Evolutionary conservation across 2,329 filamentous ascomycete species (phyloP), one percentile per base, ranked within the genome.

Genomic region (Hymenoscyphus fraxineus): DNA sequence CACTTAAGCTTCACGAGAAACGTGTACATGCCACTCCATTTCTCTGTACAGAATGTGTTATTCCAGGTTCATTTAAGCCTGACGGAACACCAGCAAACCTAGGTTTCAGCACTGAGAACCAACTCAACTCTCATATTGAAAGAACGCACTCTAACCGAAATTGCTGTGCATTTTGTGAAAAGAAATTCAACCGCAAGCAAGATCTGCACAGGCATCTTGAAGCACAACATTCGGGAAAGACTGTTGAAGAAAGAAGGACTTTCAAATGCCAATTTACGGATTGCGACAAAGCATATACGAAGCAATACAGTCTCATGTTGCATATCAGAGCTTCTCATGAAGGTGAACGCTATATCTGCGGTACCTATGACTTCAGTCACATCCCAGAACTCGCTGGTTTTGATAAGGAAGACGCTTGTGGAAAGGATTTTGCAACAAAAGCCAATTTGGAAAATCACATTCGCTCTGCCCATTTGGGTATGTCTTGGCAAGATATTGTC

Each of bases 361-460:
- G 91, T 16, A 78, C 88, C 58, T 83, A 87, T 12, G 85, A 89
- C 69, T 78, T 93, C 1, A 80, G 78, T 9, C 75, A 78, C 5
- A 82, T 80, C n/a, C 80, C 80, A 7, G 86, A 85, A 56, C 78
- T 95, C 1, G 77, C 79, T 10, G 80, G 77, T 6, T 96, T 92
- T 89, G 80, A 85, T 64, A 83, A 82, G 27, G 77, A 82, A 10
- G 81, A 87, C 60, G 91, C 89, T 16, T 98, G 94, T 73, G 90
- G 89, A 1, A 85, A 87, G 66, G 83, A 84, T 41, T 95, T 96
- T 73, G 85, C 85, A 65, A 90, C 89, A 66, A 97, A 96, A 76
- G 83, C 86, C 19, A 87, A 87, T 38, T 82, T 97, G 0, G 90
- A 94, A 75, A 90, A 95, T 69, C 94, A 98, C 74, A 83, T 97